A percentile compares a stretch with the other conserved stretches of the same genome.
These are phyloP conservation scores for baker's yeast (Saccharomyces cerevisiae) DNA, from an alignment of 805 yeast genomes.

Conservation along the genomic window DNA sequence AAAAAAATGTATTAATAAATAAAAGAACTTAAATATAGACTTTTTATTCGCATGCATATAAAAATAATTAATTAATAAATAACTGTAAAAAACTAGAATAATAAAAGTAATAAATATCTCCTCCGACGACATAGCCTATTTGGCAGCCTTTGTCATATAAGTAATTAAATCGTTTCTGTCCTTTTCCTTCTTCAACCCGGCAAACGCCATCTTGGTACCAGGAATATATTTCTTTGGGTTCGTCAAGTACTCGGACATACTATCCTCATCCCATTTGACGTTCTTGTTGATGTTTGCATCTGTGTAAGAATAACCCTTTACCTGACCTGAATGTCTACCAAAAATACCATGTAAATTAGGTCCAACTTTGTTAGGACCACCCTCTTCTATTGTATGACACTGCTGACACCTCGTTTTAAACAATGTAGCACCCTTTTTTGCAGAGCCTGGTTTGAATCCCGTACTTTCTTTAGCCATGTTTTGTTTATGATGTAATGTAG, in stretches of 20 bases:
- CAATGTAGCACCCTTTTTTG: slow-evolving; percentile 92
- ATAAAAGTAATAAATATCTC: background rate
- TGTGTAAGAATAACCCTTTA: slow-evolving; percentile 90
- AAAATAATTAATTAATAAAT: background rate
- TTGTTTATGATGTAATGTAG: background rate
- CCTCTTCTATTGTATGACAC: slow-evolving; percentile 94
- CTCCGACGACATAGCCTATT: slow-evolving; percentile 28
- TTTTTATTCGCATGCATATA: background rate
- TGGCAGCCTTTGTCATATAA: slow-evolving; percentile 56
- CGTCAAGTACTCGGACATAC: slow-evolving; percentile 90
- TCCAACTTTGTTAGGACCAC: slow-evolving; percentile 98
- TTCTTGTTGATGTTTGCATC: slow-evolving; percentile 98
- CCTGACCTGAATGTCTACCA: slow-evolving; percentile 87
- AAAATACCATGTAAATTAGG: slow-evolving; percentile 95
- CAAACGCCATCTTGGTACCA: slow-evolving; percentile 99
- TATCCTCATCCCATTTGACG: slow-evolving; percentile 78
- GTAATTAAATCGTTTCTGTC: slow-evolving; percentile 96
- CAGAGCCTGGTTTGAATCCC: slow-evolving; percentile 42
- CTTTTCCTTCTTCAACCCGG: slow-evolving; percentile 98
- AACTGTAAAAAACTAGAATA: background rate
- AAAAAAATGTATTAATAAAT: background rate
- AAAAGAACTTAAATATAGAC: background rate
- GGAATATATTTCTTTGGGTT: slow-evolving; percentile 99
- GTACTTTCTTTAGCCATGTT: slow-evolving; percentile 5
- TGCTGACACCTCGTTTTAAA: slow-evolving; percentile 98